These are phyloP conservation scores for Drechslerella coelobrocha DNA, from an alignment of 2,329 filamentous ascomycete species.

Conservation along the genomic window DNA sequence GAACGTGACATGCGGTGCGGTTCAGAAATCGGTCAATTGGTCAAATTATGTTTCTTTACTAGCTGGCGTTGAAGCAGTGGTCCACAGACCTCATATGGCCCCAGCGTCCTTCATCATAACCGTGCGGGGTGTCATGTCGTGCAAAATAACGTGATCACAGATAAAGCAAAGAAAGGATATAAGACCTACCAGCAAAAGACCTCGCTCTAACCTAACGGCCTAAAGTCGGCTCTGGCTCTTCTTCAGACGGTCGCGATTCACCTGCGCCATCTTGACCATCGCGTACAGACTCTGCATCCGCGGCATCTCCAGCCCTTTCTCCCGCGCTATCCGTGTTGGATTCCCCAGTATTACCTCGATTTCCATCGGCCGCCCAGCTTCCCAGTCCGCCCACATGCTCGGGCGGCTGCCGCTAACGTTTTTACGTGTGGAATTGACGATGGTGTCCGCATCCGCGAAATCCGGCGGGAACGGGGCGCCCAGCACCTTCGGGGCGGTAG, in stretches of 20 bases:
- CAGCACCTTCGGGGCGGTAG: conserved; percentile 40
- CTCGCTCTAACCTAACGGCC: background rate
- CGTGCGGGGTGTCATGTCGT: background rate
- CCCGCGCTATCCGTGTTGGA: conserved; percentile 70
- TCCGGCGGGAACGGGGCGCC: conserved; percentile 55
- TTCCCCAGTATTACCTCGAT: conserved; percentile 76
- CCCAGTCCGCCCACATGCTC: conserved; percentile 75
- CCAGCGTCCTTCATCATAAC: conserved; percentile 46
- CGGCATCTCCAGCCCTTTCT: conserved; percentile 70
- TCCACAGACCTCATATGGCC: conserved; percentile 50
- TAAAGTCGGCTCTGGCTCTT: conserved; percentile 31
- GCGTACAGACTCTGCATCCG: conserved; percentile 59
- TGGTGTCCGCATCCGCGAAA: conserved; percentile 69
- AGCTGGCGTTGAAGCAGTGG: conserved; percentile 49
- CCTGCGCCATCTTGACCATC: conserved; percentile 47
- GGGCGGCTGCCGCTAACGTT: conserved; percentile 67
- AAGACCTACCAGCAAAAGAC: no score
- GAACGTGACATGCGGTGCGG: background rate
- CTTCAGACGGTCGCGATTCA: conserved; percentile 23
- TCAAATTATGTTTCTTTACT: conserved; percentile 33
- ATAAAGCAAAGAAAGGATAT: background rate
- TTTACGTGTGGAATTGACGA: conserved; percentile 69
- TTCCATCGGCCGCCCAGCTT: conserved; percentile 70
- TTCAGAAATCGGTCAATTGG: conserved; percentile 25
- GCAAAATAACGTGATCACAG: background rate